phyloP scores from a whole-genome alignment of 1,284 basidiomycete genomes.

The Cutaneotrichosporon sp. region DNA sequence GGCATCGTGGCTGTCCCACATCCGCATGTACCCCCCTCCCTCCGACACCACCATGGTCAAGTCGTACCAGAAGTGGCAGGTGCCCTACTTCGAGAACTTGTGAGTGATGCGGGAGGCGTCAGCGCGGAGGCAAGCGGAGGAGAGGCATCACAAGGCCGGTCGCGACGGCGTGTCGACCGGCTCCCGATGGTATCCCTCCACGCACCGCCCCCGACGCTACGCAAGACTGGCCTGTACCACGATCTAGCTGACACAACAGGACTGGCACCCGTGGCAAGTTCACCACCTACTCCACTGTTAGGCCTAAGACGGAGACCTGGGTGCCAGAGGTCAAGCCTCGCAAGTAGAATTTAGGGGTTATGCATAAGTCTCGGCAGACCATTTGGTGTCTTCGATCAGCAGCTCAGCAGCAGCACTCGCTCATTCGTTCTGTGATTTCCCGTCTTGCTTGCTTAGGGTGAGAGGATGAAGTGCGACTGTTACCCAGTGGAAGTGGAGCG shows the following conservation, averaged over 20 bases:
- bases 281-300: slow-evolving; percentile 77
- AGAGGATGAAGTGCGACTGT: no score
- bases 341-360: slow-evolving; percentile 8
- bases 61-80: slow-evolving; percentile 70
- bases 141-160: background rate
- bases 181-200: no score
- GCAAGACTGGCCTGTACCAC: no score
- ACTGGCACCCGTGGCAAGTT: slow-evolving; percentile 87
- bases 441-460: no score
- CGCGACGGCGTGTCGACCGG: no score
- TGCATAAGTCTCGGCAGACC: no score
- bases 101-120: slow-evolving; percentile 51
- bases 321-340: slow-evolving; percentile 65
- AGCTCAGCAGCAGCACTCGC: no score
- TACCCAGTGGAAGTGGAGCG: no score
- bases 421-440: no score
- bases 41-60: slow-evolving; percentile 67
- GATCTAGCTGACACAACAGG: slow-evolving; percentile 14
- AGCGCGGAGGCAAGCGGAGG: background rate
- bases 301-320: slow-evolving; percentile 77
- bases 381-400: no score
- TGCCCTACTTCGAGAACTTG: slow-evolving; percentile 45
- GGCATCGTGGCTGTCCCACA: slow-evolving; percentile 92
- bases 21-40: slow-evolving; percentile 71
- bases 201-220: no score